Evolutionary conservation across 768 basidiomycete species (phyloP).

Genomic region (Chalciporus pseudorubinellus): DNA sequence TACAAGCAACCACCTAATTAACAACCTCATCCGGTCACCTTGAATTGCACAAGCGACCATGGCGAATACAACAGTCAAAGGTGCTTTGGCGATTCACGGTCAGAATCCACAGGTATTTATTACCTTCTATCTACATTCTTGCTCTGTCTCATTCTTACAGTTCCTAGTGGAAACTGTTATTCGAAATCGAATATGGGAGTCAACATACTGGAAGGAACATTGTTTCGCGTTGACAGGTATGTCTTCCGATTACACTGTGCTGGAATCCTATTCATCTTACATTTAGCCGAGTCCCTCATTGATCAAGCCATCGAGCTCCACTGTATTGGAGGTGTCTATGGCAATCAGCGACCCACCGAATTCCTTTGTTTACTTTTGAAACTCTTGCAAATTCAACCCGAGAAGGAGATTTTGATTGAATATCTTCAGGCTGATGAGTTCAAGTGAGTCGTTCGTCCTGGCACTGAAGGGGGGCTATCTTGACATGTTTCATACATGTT

Average conservation of each 20-base stretch:
- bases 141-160: conserved; percentile 41
- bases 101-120: conserved; percentile 87
- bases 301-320: conserved; percentile 86
- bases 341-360: conserved; percentile 91
- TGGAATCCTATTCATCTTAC: conserved; percentile 1
- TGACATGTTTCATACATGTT: conserved; percentile 1
- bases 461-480: not conserved
- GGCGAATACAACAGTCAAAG: conserved; percentile 91
- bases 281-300: conserved; percentile 83
- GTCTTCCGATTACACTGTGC: conserved; percentile 18
- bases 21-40: not conserved
- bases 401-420: conserved; percentile 95
- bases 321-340: conserved; percentile 90
- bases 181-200: conserved; percentile 94
- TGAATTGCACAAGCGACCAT: conserved; percentile 42
- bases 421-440: conserved; percentile 97
- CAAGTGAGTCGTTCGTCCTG: conserved; percentile 62
- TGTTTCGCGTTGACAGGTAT: conserved; percentile 94
- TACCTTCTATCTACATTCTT: not conserved
- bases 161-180: conserved; percentile 96
- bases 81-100: conserved; percentile 89
- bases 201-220: conserved; percentile 95
- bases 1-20: conserved; percentile 16
- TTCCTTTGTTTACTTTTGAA: conserved; percentile 93
- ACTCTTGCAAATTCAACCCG: conserved; percentile 93